A percentile compares a stretch with the other conserved stretches of the same genome.
These are phyloP conservation scores for Rosa multiflora DNA, from an alignment of 306 rosid species.

Conservation along the genomic window DNA sequence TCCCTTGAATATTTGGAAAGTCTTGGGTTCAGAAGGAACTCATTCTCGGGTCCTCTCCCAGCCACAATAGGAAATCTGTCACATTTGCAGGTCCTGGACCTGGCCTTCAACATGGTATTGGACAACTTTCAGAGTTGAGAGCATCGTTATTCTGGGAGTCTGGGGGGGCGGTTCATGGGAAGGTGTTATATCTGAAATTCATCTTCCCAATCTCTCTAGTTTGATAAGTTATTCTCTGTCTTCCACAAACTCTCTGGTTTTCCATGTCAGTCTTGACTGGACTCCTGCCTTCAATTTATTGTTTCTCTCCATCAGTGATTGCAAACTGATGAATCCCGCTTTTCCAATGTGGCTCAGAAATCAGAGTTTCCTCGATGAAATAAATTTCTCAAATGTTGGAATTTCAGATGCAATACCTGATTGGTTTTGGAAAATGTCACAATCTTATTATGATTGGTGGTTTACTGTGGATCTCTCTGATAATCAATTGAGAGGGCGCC, in stretches of 20 bases:
- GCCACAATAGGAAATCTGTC: not conserved
- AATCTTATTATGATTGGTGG: not conserved
- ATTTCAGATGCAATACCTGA: not conserved
- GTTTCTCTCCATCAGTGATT: not conserved
- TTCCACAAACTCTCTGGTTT: not conserved
- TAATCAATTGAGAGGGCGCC: not conserved
- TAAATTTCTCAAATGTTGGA: not conserved
- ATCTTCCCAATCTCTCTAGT: conserved; percentile 5
- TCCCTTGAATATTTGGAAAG: not conserved
- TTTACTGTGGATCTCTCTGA: not conserved
- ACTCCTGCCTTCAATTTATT: not conserved
- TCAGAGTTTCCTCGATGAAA: not conserved
- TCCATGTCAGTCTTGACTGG: not conserved
- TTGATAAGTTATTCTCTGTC: not conserved
- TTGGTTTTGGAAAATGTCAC: conserved; percentile 9
- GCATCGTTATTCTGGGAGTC: not conserved
- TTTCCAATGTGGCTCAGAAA: not conserved
- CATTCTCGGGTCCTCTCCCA: conserved; percentile 12
- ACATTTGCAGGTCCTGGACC: not conserved
- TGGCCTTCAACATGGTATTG: not conserved
- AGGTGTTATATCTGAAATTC: not conserved
- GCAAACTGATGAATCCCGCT: not conserved
- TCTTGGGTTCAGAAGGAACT: not conserved
- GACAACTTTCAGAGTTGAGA: not conserved
- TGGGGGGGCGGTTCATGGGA: not conserved